Evolutionary conservation across 2,329 filamentous ascomycete species (phyloP).

Genomic region (Eurotiales sp.): DNA sequence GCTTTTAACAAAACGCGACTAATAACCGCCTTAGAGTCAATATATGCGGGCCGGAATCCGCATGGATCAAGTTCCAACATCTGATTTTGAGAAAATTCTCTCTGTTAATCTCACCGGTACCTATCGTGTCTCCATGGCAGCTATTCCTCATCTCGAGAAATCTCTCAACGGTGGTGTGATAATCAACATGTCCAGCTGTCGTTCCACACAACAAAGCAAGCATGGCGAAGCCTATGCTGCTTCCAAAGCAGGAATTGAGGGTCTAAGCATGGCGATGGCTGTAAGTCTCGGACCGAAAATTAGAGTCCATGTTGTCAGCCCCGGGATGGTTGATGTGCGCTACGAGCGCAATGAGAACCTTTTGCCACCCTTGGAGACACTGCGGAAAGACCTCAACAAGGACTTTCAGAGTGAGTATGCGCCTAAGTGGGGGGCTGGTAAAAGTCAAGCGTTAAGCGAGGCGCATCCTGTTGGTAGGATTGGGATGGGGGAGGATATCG

Average conservation of each 20-base stretch:
- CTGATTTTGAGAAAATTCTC: neutral
- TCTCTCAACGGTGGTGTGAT: neutral
- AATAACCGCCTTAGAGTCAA: neutral
- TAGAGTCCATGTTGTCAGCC: neutral
- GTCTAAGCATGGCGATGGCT: neutral
- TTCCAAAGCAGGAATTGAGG: neutral
- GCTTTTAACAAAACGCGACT: no score
- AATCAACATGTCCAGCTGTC: constrained; percentile 3
- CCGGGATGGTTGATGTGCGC: constrained; percentile 1
- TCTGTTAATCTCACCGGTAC: neutral
- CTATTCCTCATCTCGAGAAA: neutral
- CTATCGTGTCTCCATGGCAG: neutral
- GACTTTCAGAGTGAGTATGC: neutral
- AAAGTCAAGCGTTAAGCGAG: neutral
- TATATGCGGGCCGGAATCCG: neutral
- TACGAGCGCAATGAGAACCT: neutral
- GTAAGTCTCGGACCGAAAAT: neutral
- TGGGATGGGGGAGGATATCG: neutral
- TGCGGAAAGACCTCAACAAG: neutral
- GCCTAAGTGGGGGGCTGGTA: neutral
- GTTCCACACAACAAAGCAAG: constrained; percentile 1
- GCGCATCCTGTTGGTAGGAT: constrained; percentile 1
- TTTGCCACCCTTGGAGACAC: neutral
- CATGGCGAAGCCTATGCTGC: neutral
- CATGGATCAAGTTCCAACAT: neutral